Conservation (phyloP, 768 basidiomycete species). For the Tricholomella constricta region DNA sequence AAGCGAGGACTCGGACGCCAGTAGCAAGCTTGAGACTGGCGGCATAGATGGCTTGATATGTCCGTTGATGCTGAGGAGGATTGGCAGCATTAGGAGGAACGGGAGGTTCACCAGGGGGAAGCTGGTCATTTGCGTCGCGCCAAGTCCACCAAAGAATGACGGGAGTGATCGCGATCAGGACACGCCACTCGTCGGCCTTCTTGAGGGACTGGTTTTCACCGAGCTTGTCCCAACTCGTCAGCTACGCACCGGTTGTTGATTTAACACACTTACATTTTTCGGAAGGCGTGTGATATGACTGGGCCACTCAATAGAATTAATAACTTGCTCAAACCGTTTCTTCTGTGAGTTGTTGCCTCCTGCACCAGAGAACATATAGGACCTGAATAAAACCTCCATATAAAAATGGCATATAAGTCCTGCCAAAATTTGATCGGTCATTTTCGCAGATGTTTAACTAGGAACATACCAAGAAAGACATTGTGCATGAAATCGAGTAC, state of each 20-base stretch:
- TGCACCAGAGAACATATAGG: conserved; percentile 26
- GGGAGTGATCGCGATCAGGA: conserved; percentile 24
- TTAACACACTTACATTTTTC: conserved; percentile 29
- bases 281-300: conserved; percentile 31
- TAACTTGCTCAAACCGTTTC: conserved; percentile 22
- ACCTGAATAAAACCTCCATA: conserved; percentile 20
- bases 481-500: conserved; percentile 35
- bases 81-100: conserved; percentile 19
- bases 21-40: conserved; percentile 19
- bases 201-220: conserved; percentile 33
- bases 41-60: too few species aligned
- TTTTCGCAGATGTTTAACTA: too few species aligned
- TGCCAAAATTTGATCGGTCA: too few species aligned
- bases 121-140: conserved; percentile 22
- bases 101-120: conserved; percentile 16
- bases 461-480: conserved; percentile 26
- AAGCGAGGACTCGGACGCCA: conserved; percentile 20
- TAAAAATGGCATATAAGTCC: conserved; percentile 20
- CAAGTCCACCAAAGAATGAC: conserved; percentile 29
- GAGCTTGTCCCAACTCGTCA: conserved; percentile 17
- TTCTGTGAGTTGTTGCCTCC: conserved; percentile 24
- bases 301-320: conserved; percentile 31
- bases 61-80: too few species aligned
- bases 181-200: conserved; percentile 36
- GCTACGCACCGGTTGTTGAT: too few species aligned